Evolutionary conservation across 257 asterid genomes (phyloP), one percentile per base, ranked within the genome.

Genomic region (Agastache rugosa): DNA sequence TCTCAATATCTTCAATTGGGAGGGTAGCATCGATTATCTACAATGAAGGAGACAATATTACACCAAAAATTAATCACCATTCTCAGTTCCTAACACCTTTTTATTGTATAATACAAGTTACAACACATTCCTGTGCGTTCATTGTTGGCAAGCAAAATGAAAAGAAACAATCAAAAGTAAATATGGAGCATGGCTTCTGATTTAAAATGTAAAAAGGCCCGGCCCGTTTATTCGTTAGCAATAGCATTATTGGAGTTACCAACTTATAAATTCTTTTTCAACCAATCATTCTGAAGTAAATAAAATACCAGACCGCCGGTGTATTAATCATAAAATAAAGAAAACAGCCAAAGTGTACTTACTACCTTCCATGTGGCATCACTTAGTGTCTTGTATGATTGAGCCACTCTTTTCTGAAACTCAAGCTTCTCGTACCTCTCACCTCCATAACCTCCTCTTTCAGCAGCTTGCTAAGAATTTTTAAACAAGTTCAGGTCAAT

Each of bases 381-480:
- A 35, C 47, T 29, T 51, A 95, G 96, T 11, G 54, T 74, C 66
- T 69, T 78, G 79, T 92, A 92, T 50, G 84, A 85, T 34, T 79
- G 76, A 29, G 94, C 88, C 71, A 92, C 98, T 75, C 77, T 85
- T 75, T 85, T 83, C 81, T 95, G 99, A 88, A 95, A 95, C 85
- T 95, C 99, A 19, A 90, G 91, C 82, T 90, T 87, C 85, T 95
- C 99, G 25, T 95, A 95, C 83, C 98, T 83, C 84, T 95, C 98
- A 9, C 85, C 96, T 39, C 99, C 98, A 75, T 95, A 95, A 48
- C 97, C 97, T 74, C 96, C 99, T 83, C 99, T 85, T 83, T 90
- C 96, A 27, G 98, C 91, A 74, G 99, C 99, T 81, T 88, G 83
- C 97, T 92, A 70, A 45, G 74, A 74, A 64, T 80, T 72, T 72